Base-by-base conservation (phyloP, 2,329 filamentous ascomycete species). In the Aspergillus pseudotamarii region DNA sequence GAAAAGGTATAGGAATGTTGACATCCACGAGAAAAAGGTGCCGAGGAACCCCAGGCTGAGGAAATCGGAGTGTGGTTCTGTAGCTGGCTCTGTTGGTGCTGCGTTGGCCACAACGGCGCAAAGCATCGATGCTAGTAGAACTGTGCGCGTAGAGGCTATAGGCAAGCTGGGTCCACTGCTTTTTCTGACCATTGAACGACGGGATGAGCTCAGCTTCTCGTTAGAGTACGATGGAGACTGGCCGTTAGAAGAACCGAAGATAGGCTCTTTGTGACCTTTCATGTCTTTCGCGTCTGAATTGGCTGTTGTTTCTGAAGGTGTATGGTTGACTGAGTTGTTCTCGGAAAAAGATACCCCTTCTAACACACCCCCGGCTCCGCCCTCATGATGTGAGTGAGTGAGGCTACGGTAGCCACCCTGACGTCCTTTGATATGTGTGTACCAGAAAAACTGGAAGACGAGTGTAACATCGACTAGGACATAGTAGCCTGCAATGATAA, bases 371-470 rank as follows among this genome's bases (percentile, higher is more conserved):
- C 68, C 70, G 28, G 71, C 69, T 16, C 63, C 64, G 28, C 72
- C 67, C 55, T 74, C 72, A 53, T 75, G 69, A 56, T 72, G 68
- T 53, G 72, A 67, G 56, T 69, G 67, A 32, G 69, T 66, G 30
- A 75, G 62, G 21, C 71, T 69, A 59, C 68, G 63, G 58, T 76
- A 76, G 14, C 67, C 72, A 23, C 81, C 79, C 60, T 81, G 75
- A 54, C 81, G 82, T 60, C 84, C 80, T 69, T 84, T 82, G 63
- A 87, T 72, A 63, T 85, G 79, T 57, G 87, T 86, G 70, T 90
- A 91, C 86, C 88, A 90, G 43, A 88, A 78, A 79, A 87, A 90
- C 76, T 91, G 88, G 41, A 81, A 78, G 9, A 89, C 86, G 32
- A 91, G 78, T 41, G 85, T 82, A 34, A 88, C 76, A 73, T 91